Base-by-base conservation (phyloP, 2,329 filamentous ascomycete genomes). In the Ceratocystis smalleyi region DNA sequence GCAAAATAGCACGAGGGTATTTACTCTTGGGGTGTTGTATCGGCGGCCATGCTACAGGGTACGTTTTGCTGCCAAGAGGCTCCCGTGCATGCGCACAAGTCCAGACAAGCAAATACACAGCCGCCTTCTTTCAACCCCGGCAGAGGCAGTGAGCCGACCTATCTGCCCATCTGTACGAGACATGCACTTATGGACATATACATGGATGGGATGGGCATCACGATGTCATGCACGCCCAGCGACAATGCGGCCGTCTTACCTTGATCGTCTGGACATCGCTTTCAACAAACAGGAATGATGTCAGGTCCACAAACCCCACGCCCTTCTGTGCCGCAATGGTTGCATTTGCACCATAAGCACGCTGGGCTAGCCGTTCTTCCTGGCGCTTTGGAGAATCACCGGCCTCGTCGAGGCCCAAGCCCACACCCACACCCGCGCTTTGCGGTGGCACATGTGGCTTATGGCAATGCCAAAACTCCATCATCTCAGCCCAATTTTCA, bases 381-480 rank as follows among this genome's bases (percentile, higher is more conserved):
- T 80, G 70, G 35, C 77, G 71, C 51, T 77, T 74, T 5, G 65
- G 63, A 0, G 30, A 45, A 40, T 35, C n/a, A 2, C 22, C 19
- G 47, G 22, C 15, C 35, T 3, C 12, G 35, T 40, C 35, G 35
- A 40, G 12, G 35, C 35, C 35, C 35, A 15, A 40, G 2, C 10
- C 35, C 12, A 40, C 35, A 40, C 35, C 47, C 22, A 15, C 22
- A 27, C 24, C 47, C 47, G 47, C 47, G 24, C 22, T 10, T 24
- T 73, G 68, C 19, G 73, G 73, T 67, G 83, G 77, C 64, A 84
- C 78, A 67, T 85, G 80, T 47, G 95, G 94, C 74, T 97, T 97
- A 74, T 99, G 94, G 71, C 94, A 99, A 74, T 99, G 95, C 94
- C 94, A 99, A 69, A 99, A 95, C 73, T 99, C 95, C 94, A 99